Percentiles rank a stretch among this genome's conserved stretches.
Evolutionary conservation across 1,284 basidiomycete genomes (phyloP).

Genomic region (Rhodotorula sp.): DNA sequence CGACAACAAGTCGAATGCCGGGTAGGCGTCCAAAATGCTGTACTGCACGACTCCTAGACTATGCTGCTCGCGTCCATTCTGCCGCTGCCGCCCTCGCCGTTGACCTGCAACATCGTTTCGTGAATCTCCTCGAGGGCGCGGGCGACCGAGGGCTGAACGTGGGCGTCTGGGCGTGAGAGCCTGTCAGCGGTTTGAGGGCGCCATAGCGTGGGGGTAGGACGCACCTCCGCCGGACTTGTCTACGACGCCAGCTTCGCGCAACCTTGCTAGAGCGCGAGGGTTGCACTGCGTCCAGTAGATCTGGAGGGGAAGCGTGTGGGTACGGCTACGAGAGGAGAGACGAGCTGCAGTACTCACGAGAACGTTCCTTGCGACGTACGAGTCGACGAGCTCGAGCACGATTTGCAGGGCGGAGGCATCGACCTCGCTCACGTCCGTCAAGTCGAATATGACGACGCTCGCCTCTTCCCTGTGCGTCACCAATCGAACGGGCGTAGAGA

Average conservation of each 20-base stretch:
- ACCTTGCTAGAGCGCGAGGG: constrained; percentile 2
- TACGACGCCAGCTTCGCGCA: constrained; percentile 31
- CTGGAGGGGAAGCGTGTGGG: background rate
- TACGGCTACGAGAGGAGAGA: too few relatives aligned
- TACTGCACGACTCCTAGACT: too few relatives aligned
- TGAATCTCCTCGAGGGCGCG: constrained; percentile 25
- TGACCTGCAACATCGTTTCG: constrained; percentile 10
- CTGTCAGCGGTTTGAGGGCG: background rate
- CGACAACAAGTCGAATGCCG: too few relatives aligned
- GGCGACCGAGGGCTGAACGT: constrained; percentile 31
- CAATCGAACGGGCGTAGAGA: too few relatives aligned
- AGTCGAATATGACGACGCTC: constrained; percentile 77
- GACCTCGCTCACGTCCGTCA: constrained; percentile 58
- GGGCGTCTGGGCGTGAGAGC: constrained; percentile 1
- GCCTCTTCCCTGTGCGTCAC: constrained; percentile 63
- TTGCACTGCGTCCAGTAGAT: constrained; percentile 35
- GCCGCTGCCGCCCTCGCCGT: background rate
- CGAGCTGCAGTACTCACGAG: constrained; percentile 14
- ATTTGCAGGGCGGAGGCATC: constrained; percentile 67
- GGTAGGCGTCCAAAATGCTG: too few relatives aligned
- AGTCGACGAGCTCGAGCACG: constrained; percentile 71
- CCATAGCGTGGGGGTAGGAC: background rate
- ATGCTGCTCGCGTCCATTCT: background rate
- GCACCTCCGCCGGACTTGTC: constrained; percentile 31
- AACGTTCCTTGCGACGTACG: constrained; percentile 54